Evolutionary conservation across 805 yeast genomes (phyloP).

Genomic region (Jamesozyma piceae): DNA sequence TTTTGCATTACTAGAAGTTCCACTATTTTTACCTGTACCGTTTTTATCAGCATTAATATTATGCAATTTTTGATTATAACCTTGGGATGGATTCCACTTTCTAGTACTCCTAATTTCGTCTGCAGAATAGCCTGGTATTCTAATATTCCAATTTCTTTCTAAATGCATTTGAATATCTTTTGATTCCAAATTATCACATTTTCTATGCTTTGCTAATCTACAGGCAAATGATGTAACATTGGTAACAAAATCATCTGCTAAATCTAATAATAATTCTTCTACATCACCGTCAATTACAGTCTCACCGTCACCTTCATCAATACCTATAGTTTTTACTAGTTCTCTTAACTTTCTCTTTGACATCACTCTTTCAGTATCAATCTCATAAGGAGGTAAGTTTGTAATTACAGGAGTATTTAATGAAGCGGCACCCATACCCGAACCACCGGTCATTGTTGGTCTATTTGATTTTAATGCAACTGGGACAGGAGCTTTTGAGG

Average conservation of each 20-base stretch:
- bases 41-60: conserved; percentile 30
- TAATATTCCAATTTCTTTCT: conserved; percentile 89
- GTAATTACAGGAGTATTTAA: conserved; percentile 67
- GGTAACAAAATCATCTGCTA: conserved; percentile 91
- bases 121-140: conserved; percentile 85
- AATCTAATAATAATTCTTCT: conserved; percentile 78
- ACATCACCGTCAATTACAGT: conserved; percentile 90
- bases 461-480: conserved; percentile 58
- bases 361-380: conserved; percentile 72
- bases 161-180: conserved; percentile 86
- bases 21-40: conserved; percentile 3
- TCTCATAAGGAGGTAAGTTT: conserved; percentile 73
- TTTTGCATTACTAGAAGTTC: background rate
- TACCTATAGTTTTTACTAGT: conserved; percentile 70
- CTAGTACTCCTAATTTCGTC: conserved; percentile 80
- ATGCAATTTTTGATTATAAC: conserved; percentile 56
- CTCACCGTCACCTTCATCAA: conserved; percentile 86
- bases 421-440: conserved; percentile 60
- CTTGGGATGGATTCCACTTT: conserved; percentile 56
- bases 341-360: conserved; percentile 86
- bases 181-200: conserved; percentile 76
- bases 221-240: conserved; percentile 91
- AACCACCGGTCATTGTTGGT: conserved; percentile 80
- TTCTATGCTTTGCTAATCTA: conserved; percentile 88
- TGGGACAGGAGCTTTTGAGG: conserved; percentile 57